A percentile compares a stretch with the other conserved stretches of the same genome.
Conservation (phyloP, 2,329 filamentous ascomycete genomes). For the Cladosporium cucumerinum region DNA sequence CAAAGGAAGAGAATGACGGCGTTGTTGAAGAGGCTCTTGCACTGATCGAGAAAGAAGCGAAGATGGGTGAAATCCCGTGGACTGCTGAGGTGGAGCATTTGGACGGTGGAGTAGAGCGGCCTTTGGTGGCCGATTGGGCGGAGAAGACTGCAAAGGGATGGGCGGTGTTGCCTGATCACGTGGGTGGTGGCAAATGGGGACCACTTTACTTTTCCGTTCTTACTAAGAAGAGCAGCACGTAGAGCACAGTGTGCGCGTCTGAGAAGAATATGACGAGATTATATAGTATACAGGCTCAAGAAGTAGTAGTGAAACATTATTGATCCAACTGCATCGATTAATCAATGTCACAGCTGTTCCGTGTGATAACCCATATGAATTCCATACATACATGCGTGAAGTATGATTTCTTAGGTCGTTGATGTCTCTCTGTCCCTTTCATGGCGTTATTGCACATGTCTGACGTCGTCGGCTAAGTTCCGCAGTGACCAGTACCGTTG, state of each 20-base stretch:
- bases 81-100: conserved; percentile 28
- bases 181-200: conserved; percentile 37
- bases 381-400: too few relatives aligned
- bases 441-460: too few relatives aligned
- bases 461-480: too few relatives aligned
- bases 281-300: background rate
- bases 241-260: background rate
- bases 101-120: conserved; percentile 23
- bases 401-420: background rate
- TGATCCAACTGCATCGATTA: too few relatives aligned
- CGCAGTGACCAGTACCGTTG: background rate
- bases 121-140: conserved; percentile 19
- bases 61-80: conserved; percentile 35
- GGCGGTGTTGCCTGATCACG: conserved; percentile 42
- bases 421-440: too few relatives aligned
- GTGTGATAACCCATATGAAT: too few relatives aligned
- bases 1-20: conserved; percentile 41
- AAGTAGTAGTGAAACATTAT: background rate
- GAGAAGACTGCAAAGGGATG: conserved; percentile 39
- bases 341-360: too few relatives aligned
- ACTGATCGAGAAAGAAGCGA: conserved; percentile 37
- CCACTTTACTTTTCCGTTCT: conserved; percentile 42
- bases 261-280: background rate
- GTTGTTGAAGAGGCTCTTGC: conserved; percentile 38
- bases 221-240: conserved; percentile 29